Evolutionary conservation across 345 rosid genomes (phyloP).

Genomic region (Crucihimalaya himalaica): DNA sequence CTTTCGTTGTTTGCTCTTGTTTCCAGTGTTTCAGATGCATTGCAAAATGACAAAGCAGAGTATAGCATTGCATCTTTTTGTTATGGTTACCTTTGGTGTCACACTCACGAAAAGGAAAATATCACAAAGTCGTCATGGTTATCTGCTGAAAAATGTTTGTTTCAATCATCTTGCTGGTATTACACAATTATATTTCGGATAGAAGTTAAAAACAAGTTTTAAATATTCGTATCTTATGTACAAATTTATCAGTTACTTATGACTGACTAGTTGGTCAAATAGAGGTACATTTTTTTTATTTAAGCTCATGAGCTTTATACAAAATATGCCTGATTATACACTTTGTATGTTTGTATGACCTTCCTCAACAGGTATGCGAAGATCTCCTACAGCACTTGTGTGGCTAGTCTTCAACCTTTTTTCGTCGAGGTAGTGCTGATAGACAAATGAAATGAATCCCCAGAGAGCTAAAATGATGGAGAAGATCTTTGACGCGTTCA

Average conservation of each 20-base stretch:
- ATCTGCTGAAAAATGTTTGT: neutral
- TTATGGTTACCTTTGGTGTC: slow-evolving; percentile 5
- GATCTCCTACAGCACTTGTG: slow-evolving; percentile 10
- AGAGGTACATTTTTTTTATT: neutral
- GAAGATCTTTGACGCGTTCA: slow-evolving; percentile 55
- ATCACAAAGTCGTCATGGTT: neutral
- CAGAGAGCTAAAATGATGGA: slow-evolving; percentile 59
- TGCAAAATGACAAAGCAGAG: neutral
- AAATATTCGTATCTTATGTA: neutral
- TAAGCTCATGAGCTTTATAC: neutral
- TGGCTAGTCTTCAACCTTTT: slow-evolving; percentile 15
- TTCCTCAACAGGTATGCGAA: slow-evolving; percentile 24
- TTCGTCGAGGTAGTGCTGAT: slow-evolving; percentile 63
- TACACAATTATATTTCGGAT: neutral
- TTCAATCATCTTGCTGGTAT: neutral
- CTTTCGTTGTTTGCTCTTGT: neutral
- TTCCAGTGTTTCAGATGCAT: neutral
- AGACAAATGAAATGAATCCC: slow-evolving; percentile 59
- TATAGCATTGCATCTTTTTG: neutral
- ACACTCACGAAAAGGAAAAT: neutral
- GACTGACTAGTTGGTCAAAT: neutral
- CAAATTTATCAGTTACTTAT: slow-evolving; percentile 10
- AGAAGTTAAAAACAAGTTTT: neutral
- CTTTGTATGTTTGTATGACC: slow-evolving; percentile 15
- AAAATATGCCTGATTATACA: neutral